phyloP scores from a whole-genome alignment of 139 green algal genomes.

The Chloropicon primus region DNA sequence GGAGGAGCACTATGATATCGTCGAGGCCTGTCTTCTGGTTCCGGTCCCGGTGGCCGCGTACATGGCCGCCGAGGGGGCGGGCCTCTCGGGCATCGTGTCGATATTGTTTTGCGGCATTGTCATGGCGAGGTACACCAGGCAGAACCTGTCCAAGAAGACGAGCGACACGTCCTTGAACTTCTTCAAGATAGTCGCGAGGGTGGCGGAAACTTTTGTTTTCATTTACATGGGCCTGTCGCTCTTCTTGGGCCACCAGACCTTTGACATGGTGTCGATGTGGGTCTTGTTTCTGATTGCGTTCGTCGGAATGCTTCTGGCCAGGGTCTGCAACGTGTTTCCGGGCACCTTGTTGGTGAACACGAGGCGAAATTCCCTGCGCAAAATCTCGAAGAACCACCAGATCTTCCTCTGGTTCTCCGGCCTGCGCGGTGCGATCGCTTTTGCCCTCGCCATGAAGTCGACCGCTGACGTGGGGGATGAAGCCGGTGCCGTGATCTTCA shows the following conservation, averaged over 20 bases:
- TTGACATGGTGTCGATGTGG: slow-evolving; percentile 4
- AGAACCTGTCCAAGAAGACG: background rate
- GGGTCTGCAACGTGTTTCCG: slow-evolving; percentile 34
- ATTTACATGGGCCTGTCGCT: slow-evolving; percentile 7
- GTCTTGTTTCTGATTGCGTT: slow-evolving; percentile 18
- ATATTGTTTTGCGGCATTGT: slow-evolving; percentile 1
- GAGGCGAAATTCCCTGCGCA: slow-evolving; percentile 13
- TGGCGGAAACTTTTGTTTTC: background rate
- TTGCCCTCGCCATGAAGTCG: slow-evolving; percentile 38
- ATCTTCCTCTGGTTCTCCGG: slow-evolving; percentile 48
- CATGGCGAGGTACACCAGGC: background rate
- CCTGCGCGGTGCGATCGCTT: slow-evolving; percentile 43
- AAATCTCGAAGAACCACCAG: slow-evolving; percentile 22
- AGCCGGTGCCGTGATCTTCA: slow-evolving; percentile 25
- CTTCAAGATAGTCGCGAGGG: slow-evolving; percentile 5
- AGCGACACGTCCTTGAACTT: background rate
- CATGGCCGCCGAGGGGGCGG: background rate
- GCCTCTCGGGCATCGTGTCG: slow-evolving; percentile 4
- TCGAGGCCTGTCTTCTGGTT: background rate
- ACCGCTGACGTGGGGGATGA: slow-evolving; percentile 17
- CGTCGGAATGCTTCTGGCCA: slow-evolving; percentile 27
- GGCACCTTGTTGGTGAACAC: slow-evolving; percentile 25
- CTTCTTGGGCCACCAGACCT: slow-evolving; percentile 24
- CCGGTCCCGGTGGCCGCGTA: background rate
- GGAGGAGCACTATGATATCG: background rate